Conservation (phyloP, 2,329 filamentous ascomycete species). For the Trichoderma simmonsii region DNA sequence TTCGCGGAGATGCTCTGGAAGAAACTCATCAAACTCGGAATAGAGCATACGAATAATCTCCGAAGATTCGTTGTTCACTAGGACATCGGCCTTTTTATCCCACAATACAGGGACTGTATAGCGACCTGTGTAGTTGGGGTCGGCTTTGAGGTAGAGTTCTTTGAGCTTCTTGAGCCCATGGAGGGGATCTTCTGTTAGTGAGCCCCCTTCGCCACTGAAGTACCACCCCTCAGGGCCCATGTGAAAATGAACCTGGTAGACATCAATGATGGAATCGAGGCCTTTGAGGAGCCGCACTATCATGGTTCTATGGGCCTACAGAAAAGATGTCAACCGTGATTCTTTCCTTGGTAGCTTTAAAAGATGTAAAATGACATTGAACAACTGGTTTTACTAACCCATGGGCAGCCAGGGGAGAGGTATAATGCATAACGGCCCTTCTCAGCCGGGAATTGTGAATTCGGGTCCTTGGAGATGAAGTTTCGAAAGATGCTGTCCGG, state of each 20-base stretch:
- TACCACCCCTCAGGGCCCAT: constrained; percentile 59
- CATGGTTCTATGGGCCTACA: constrained; percentile 65
- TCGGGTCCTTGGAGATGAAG: constrained; percentile 49
- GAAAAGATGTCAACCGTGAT: neutral
- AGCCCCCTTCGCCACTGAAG: constrained; percentile 42
- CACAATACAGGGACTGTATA: constrained; percentile 74
- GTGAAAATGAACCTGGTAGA: constrained; percentile 66
- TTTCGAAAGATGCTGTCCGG: constrained; percentile 54
- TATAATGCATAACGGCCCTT: constrained; percentile 61
- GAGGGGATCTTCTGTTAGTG: constrained; percentile 56
- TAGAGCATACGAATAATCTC: constrained; percentile 87
- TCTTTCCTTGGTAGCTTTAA: neutral
- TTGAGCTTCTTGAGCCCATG: constrained; percentile 65
- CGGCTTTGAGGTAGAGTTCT: constrained; percentile 66
- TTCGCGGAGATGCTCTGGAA: constrained; percentile 53
- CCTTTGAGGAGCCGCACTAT: constrained; percentile 72
- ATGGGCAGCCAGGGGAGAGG: constrained; percentile 59
- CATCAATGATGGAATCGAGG: constrained; percentile 64
- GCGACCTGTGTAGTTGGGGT: constrained; percentile 64
- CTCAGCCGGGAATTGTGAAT: constrained; percentile 54
- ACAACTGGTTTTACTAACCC: constrained; percentile 41
- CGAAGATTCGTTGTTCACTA: constrained; percentile 79
- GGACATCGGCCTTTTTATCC: constrained; percentile 64
- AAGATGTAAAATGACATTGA: neutral
- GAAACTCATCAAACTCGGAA: constrained; percentile 63